Evolutionary conservation across 2,329 filamentous ascomycete species (phyloP).

Genomic region (Mariannaea sp.): DNA sequence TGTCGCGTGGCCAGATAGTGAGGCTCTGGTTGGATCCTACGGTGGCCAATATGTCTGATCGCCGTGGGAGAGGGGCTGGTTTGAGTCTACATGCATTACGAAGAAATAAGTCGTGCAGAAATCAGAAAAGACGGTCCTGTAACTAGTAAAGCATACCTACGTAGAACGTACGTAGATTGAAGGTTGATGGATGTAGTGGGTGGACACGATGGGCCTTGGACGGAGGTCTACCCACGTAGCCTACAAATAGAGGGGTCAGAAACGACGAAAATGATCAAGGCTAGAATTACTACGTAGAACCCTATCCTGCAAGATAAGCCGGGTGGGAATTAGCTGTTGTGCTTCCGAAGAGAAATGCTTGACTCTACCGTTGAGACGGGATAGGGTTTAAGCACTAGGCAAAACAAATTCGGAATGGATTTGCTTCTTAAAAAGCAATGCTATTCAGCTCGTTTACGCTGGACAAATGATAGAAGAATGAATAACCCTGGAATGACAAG

Average conservation of each 20-base stretch:
- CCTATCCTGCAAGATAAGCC: neutral
- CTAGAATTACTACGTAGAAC: no score
- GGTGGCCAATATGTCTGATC: neutral
- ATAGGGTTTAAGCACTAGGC: neutral
- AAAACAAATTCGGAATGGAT: neutral
- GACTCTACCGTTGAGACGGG: neutral
- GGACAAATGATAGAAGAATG: neutral
- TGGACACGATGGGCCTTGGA: no score
- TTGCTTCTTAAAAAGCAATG: neutral
- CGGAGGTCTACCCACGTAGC: no score
- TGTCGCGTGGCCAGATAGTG: constrained; percentile 8
- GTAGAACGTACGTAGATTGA: neutral
- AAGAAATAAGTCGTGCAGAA: neutral
- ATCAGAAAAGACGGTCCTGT: neutral
- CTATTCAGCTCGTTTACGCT: neutral
- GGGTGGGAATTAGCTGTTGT: neutral
- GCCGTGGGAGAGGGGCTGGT: neutral
- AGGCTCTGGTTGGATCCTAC: constrained; percentile 5
- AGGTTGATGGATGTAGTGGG: neutral
- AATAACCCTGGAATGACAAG: no score
- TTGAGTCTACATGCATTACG: no score
- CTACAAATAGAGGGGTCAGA: neutral
- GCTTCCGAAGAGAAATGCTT: neutral
- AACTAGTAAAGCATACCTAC: neutral
- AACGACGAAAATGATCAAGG: neutral